Conservation (phyloP, 768 basidiomycete species). For the Leucogyrophana mollusca region DNA sequence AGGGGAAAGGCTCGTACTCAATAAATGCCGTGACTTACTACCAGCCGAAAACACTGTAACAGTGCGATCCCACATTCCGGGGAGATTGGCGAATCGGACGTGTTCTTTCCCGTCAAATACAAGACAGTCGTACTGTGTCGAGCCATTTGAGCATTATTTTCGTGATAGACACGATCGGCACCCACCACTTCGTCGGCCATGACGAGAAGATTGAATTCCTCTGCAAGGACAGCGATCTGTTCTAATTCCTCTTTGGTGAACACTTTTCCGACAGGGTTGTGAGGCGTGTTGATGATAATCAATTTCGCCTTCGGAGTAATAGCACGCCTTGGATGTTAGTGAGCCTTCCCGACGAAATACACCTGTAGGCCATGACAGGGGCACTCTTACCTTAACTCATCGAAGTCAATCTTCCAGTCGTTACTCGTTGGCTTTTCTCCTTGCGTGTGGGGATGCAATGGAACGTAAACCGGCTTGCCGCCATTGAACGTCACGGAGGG, state of each 20-base stretch:
- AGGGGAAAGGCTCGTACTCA: not conserved
- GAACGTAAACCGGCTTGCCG: conserved; percentile 91
- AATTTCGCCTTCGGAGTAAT: conserved; percentile 91
- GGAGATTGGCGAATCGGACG: conserved; percentile 88
- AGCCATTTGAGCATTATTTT: not conserved
- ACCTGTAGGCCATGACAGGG: too few species aligned
- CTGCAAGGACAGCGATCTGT: conserved; percentile 80
- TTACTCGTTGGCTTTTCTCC: conserved; percentile 51
- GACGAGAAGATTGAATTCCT: conserved; percentile 89
- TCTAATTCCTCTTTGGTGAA: conserved; percentile 84
- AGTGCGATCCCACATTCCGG: conserved; percentile 98
- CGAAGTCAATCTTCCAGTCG: conserved; percentile 90
- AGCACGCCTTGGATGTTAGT: conserved; percentile 66
- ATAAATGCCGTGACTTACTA: conserved; percentile 49
- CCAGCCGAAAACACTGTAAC: conserved; percentile 96
- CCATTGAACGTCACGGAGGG: conserved; percentile 93
- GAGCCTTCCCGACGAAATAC: too few species aligned
- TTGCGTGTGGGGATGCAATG: conserved; percentile 80
- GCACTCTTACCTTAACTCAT: conserved; percentile 81
- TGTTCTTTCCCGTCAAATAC: conserved; percentile 88
- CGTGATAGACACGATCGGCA: conserved; percentile 7
- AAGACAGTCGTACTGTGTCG: conserved; percentile 83
- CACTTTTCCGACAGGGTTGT: conserved; percentile 98
- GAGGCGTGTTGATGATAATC: conserved; percentile 94
- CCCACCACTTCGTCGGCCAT: conserved; percentile 96